Evolutionary conservation across 2,329 filamentous ascomycete genomes (phyloP).

Genomic region (Talaromyces sp.): DNA sequence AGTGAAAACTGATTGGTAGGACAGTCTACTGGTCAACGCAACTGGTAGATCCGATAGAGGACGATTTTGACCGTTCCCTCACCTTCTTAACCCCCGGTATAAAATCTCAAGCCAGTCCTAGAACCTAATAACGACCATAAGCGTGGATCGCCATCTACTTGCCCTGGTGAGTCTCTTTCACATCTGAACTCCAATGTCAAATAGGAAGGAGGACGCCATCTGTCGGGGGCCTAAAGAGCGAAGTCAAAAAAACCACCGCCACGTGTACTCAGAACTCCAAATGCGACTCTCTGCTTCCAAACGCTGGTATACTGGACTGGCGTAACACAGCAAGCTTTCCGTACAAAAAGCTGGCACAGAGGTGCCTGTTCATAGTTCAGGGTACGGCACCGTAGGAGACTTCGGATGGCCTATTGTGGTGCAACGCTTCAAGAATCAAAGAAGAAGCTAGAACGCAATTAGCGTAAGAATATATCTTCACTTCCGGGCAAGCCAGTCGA

Average conservation of each 20-base stretch:
- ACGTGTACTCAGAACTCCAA: background rate
- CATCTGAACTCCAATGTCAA: background rate
- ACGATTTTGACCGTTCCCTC: background rate
- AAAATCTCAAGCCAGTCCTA: background rate
- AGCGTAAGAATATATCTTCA: too few species aligned
- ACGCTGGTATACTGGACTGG: too few species aligned
- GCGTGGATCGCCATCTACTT: background rate
- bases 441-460: too few species aligned
- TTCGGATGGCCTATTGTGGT: too few species aligned
- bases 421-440: too few species aligned
- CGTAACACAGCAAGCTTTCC: too few species aligned
- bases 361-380: too few species aligned
- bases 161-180: background rate
- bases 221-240: background rate
- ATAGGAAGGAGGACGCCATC: background rate
- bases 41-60: background rate
- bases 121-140: background rate
- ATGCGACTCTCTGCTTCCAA: too few species aligned
- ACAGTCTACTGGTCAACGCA: background rate
- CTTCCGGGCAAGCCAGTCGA: too few species aligned
- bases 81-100: background rate
- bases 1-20: background rate
- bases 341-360: too few species aligned
- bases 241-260: background rate
- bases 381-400: too few species aligned